Evolutionary conservation across 768 basidiomycete species (phyloP).

Genomic region (Russula vinacea): DNA sequence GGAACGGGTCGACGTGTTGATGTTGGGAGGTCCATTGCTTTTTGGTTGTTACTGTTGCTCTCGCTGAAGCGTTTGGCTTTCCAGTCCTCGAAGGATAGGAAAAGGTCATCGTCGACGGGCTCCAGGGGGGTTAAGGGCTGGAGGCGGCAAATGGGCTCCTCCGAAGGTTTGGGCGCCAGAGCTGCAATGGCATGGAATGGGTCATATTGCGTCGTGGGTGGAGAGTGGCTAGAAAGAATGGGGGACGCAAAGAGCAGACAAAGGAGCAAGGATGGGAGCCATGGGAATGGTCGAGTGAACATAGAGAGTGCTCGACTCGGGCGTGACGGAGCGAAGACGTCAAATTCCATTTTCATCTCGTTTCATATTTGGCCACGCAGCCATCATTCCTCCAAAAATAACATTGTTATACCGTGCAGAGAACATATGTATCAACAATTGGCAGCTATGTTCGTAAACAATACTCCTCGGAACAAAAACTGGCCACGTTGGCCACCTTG

Average conservation of each 20-base stretch:
- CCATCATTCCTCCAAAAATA: background rate
- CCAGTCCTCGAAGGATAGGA: slow-evolving; percentile 88
- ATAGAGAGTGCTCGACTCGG: slow-evolving; percentile 2
- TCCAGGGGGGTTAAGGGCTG: slow-evolving; percentile 46
- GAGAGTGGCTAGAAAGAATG: slow-evolving; percentile 37
- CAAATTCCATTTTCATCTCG: background rate
- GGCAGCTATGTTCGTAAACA: slow-evolving; percentile 5
- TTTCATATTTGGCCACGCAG: background rate
- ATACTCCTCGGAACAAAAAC: slow-evolving; percentile 8
- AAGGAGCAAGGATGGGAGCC: slow-evolving; percentile 7
- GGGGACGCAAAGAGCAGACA: slow-evolving; percentile 33
- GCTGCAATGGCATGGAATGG: slow-evolving; percentile 57
- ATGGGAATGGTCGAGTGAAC: slow-evolving; percentile 15
- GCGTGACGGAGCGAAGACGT: background rate
- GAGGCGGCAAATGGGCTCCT: slow-evolving; percentile 66
- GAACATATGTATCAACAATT: slow-evolving; percentile 16
- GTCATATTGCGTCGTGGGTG: slow-evolving; percentile 48
- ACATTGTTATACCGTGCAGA: background rate
- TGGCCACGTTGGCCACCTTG: background rate
- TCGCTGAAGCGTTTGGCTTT: slow-evolving; percentile 61
- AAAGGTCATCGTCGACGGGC: slow-evolving; percentile 55
- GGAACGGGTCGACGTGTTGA: slow-evolving; percentile 4
- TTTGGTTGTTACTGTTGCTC: slow-evolving; percentile 36
- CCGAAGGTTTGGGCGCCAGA: slow-evolving; percentile 48
- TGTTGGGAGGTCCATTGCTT: slow-evolving; percentile 2